A percentile compares a stretch with the other conserved stretches of the same genome.
phyloP scores from a whole-genome alignment of 768 basidiomycete species.

The Russula sp. region DNA sequence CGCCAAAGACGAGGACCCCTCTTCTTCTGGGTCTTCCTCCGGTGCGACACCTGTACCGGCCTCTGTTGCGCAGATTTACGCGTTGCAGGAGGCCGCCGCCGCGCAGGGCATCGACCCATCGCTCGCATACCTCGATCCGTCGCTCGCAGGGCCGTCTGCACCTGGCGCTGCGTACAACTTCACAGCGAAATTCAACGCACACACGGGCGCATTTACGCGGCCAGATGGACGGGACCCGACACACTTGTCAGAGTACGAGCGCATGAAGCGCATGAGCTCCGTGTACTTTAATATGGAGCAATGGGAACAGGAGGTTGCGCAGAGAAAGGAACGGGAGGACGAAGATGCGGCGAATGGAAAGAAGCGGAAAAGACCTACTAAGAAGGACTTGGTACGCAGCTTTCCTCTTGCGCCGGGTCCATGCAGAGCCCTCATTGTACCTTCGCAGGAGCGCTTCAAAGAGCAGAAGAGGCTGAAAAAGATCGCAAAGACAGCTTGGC shows the following conservation, averaged over 20 bases:
- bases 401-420: background rate
- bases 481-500: conserved; percentile 83
- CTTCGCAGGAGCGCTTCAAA: conserved; percentile 68
- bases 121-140: conserved; percentile 73
- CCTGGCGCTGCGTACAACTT: conserved; percentile 36
- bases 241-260: conserved; percentile 74
- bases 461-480: conserved; percentile 79
- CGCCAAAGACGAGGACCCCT: conserved; percentile 19
- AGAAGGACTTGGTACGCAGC: conserved; percentile 70
- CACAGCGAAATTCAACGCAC: conserved; percentile 73
- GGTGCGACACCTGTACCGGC: conserved; percentile 22
- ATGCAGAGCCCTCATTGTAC: conserved; percentile 13
- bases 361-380: conserved; percentile 72
- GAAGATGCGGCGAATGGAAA: conserved; percentile 49
- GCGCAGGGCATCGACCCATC: conserved; percentile 81
- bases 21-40: conserved; percentile 25
- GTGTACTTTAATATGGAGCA: conserved; percentile 80
- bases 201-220: conserved; percentile 68
- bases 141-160: conserved; percentile 38
- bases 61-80: conserved; percentile 33
- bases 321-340: conserved; percentile 33
- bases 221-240: conserved; percentile 61
- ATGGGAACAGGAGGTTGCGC: conserved; percentile 68
- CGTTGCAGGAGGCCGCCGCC: conserved; percentile 60
- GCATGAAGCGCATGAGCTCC: conserved; percentile 78